Percentiles rank a stretch among this genome's conserved stretches.
phyloP scores from a whole-genome alignment of 179 eudicot species.

The Corrigiola litoralis region DNA sequence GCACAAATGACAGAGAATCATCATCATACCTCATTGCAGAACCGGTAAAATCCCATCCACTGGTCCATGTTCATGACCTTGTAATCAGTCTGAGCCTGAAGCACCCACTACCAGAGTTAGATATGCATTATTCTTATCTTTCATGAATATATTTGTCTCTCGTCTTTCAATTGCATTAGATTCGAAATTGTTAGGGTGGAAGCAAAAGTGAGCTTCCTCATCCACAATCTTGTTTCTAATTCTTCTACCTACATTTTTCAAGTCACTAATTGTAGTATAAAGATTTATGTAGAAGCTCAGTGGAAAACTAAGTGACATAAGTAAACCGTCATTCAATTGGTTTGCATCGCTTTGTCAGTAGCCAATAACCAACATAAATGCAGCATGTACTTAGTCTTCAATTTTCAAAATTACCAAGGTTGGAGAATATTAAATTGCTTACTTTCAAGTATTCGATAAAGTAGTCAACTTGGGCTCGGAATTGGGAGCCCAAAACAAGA shows the following conservation, averaged over 20 bases:
- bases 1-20: not conserved
- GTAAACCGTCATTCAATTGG: not conserved
- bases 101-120: not conserved
- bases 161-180: not conserved
- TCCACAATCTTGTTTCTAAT: not conserved
- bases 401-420: not conserved
- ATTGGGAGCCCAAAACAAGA: constrained; percentile 75
- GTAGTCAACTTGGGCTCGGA: constrained; percentile 70
- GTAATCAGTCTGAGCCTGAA: constrained; percentile 79
- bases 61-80: constrained; percentile 96
- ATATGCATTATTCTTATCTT: not conserved
- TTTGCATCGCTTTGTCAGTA: not conserved
- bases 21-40: constrained; percentile 72
- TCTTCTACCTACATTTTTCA: not conserved
- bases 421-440: constrained; percentile 14
- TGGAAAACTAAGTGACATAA: not conserved
- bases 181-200: not conserved
- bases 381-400: not conserved
- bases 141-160: not conserved
- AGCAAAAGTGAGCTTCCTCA: not conserved
- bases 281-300: too few relatives aligned
- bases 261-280: not conserved
- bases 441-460: constrained; percentile 75
- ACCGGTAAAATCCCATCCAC: constrained; percentile 92
- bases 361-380: not conserved